These are phyloP conservation scores for Cocos nucifera DNA, from an alignment of 176 grass and related monocot genomes.

Conservation along the genomic window DNA sequence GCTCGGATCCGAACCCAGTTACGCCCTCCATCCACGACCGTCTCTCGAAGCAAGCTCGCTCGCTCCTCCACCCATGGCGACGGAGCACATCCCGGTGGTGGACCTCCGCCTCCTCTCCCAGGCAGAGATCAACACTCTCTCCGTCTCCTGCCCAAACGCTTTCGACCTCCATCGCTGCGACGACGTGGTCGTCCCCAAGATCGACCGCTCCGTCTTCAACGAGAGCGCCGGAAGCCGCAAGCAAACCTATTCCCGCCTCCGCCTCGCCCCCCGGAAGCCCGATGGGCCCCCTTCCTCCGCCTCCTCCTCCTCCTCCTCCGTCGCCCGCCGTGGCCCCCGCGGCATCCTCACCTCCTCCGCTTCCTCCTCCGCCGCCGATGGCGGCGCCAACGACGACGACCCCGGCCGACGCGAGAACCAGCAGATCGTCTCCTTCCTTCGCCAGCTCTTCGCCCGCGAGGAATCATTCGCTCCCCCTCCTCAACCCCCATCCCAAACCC, in stretches of 20 bases:
- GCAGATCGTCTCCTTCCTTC: conserved; percentile 35
- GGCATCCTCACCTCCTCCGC: neutral
- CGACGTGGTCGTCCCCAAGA: conserved; percentile 53
- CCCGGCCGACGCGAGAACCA: conserved; percentile 10
- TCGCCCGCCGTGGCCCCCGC: conserved; percentile 5
- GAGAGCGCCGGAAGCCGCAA: conserved; percentile 92
- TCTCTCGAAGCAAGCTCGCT: conserved; percentile 18
- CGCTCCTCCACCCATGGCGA: conserved; percentile 19
- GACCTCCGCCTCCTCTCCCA: conserved; percentile 64
- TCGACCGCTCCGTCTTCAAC: conserved; percentile 78
- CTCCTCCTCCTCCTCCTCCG: conserved; percentile 16
- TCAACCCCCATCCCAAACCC: conserved; percentile 55
- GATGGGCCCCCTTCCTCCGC: conserved; percentile 13
- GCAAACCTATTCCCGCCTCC: conserved; percentile 78
- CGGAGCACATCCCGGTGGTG: conserved; percentile 47
- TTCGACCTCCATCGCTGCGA: conserved; percentile 33
- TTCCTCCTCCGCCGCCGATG: neutral
- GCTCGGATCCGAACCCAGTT: too few species aligned
- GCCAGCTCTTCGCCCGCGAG: conserved; percentile 63
- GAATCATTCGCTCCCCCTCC: conserved; percentile 46
- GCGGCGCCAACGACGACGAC: conserved; percentile 8
- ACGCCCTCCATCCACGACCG: too few species aligned
- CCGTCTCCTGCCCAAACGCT: conserved; percentile 32
- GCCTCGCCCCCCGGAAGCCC: conserved; percentile 32
- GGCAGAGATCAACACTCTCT: conserved; percentile 50